phyloP scores from a whole-genome alignment of 257 asterid species.

The Solanum raphanifolium region DNA sequence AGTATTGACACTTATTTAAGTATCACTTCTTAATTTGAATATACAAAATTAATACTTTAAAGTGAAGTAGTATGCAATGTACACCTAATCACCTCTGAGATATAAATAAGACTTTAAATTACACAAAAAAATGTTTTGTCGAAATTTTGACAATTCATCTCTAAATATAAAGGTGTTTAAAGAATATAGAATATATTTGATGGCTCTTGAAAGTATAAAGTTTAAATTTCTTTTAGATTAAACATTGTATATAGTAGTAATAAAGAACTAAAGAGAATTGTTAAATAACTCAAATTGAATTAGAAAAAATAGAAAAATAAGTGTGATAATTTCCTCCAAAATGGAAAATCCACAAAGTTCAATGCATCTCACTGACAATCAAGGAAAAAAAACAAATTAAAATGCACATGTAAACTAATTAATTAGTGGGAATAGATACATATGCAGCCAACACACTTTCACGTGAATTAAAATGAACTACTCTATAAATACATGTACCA shows the following conservation, averaged over 20 bases:
- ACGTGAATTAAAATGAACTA: background rate
- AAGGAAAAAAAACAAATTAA: background rate
- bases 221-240: background rate
- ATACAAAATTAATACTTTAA: background rate
- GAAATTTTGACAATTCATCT: background rate
- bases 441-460: background rate
- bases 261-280: background rate
- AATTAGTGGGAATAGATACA: background rate
- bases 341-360: background rate
- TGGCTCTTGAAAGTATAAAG: background rate
- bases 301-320: background rate
- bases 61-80: background rate
- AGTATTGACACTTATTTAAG: background rate
- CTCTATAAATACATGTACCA: background rate
- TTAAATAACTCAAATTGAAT: background rate
- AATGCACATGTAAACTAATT: background rate
- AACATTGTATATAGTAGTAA: background rate
- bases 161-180: background rate
- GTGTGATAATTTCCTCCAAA: background rate
- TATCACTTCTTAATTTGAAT: background rate
- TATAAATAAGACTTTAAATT: background rate
- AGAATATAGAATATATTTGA: background rate
- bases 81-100: background rate
- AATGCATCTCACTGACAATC: background rate
- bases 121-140: background rate